Conservation (phyloP, 768 basidiomycete genomes). For the Pleurotus citrinopileatus region DNA sequence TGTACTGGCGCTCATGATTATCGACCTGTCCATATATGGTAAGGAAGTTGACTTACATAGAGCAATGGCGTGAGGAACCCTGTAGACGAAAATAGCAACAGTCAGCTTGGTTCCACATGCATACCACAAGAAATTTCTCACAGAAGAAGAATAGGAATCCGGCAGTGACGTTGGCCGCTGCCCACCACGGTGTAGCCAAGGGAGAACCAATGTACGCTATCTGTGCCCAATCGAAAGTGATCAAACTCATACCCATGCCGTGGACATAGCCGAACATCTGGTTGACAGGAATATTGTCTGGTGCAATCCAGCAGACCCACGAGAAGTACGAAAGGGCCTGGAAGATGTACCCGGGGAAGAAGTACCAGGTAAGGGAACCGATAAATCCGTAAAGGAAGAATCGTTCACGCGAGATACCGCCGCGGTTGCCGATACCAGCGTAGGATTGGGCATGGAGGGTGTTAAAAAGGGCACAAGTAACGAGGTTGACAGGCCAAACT, state of each 20-base stretch:
- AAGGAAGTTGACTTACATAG: slow-evolving; percentile 36
- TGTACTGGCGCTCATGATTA: slow-evolving; percentile 36
- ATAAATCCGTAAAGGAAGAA: slow-evolving; percentile 72
- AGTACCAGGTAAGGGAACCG: slow-evolving; percentile 60
- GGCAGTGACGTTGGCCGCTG: slow-evolving; percentile 41
- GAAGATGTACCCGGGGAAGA: slow-evolving; percentile 72
- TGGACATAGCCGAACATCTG: slow-evolving; percentile 70
- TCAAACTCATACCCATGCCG: slow-evolving; percentile 63
- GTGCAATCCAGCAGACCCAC: slow-evolving; percentile 65
- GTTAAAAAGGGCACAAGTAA: slow-evolving; percentile 75
- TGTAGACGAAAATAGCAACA: slow-evolving; percentile 12
- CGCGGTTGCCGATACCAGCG: slow-evolving; percentile 61
- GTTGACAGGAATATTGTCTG: slow-evolving; percentile 64
- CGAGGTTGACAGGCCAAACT: slow-evolving; percentile 83
- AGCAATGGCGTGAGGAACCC: slow-evolving; percentile 61
- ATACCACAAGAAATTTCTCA: slow-evolving; percentile 10
- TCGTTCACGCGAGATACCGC: slow-evolving; percentile 69
- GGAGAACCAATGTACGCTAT: slow-evolving; percentile 57
- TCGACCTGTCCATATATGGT: not conserved
- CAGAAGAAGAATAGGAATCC: slow-evolving; percentile 18
- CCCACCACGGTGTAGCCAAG: slow-evolving; percentile 64
- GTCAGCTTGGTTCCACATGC: not conserved
- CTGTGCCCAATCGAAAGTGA: slow-evolving; percentile 81
- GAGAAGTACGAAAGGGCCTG: slow-evolving; percentile 59
- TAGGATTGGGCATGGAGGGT: slow-evolving; percentile 76